A percentile compares a stretch with the other conserved stretches of the same genome.
Conservation (phyloP, 2,329 filamentous ascomycete species). For the Dactylellina haptotyla region DNA sequence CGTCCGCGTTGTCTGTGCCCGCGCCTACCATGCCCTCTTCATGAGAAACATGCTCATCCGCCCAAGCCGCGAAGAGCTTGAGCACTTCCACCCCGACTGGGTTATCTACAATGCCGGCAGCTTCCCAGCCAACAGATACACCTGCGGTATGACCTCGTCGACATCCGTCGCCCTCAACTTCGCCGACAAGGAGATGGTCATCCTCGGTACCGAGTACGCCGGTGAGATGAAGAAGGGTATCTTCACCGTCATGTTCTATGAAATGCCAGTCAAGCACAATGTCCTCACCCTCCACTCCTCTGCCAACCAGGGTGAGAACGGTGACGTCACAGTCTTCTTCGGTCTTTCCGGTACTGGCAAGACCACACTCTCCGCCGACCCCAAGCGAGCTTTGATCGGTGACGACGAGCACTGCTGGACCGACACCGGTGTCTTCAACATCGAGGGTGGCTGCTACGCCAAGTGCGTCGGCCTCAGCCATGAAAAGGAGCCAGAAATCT, state of each 20-base stretch:
- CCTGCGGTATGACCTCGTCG: slow-evolving; percentile 96
- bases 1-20: slow-evolving; percentile 96
- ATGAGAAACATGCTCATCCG: slow-evolving; percentile 99
- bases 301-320: slow-evolving; percentile 92
- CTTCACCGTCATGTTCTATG: slow-evolving; percentile 99
- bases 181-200: slow-evolving; percentile 99
- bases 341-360: slow-evolving; percentile 98
- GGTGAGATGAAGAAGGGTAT: slow-evolving; percentile 98
- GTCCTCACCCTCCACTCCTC: slow-evolving; percentile 98
- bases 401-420: slow-evolving; percentile 99
- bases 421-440: slow-evolving; percentile 97
- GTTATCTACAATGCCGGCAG: slow-evolving; percentile 98
- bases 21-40: slow-evolving; percentile 99
- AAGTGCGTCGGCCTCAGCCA: slow-evolving; percentile 97
- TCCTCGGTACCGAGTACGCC: slow-evolving; percentile 97
- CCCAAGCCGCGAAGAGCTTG: slow-evolving; percentile 86
- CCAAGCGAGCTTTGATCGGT: slow-evolving; percentile 93
- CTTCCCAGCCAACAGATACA: slow-evolving; percentile 97
- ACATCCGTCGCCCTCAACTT: slow-evolving; percentile 99
- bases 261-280: slow-evolving; percentile 99
- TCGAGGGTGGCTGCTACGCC: slow-evolving; percentile 98
- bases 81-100: slow-evolving; percentile 98
- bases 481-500: slow-evolving; percentile 99
- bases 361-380: slow-evolving; percentile 96
- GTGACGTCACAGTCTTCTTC: slow-evolving; percentile 99